These are phyloP conservation scores for Mycena rebaudengoi DNA, from an alignment of 768 basidiomycete species.

Conservation along the genomic window DNA sequence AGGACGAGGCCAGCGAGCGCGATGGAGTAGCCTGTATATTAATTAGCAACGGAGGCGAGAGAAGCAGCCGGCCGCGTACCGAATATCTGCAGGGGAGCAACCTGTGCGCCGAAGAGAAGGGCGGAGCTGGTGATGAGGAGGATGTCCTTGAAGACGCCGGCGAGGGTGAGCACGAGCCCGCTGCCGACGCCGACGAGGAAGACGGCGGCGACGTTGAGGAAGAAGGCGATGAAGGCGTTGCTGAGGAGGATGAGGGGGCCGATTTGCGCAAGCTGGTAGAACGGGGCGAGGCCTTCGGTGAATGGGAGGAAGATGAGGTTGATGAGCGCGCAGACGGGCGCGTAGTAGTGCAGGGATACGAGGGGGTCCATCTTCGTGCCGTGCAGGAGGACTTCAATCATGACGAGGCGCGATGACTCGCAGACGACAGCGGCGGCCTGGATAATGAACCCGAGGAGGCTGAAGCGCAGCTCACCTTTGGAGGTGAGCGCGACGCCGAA, in stretches of 20 bases:
- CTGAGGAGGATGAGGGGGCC: constrained; percentile 77
- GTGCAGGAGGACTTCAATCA: constrained; percentile 94
- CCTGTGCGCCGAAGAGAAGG: constrained; percentile 76
- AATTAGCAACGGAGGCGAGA: neutral
- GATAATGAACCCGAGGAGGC: too few relatives aligned
- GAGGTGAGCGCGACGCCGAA: too few relatives aligned
- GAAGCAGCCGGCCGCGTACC: constrained; percentile 50
- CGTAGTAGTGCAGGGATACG: constrained; percentile 86
- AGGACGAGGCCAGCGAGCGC: constrained; percentile 83
- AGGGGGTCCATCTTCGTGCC: constrained; percentile 98
- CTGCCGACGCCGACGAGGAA: too few relatives aligned
- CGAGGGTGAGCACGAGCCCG: too few relatives aligned
- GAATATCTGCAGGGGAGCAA: constrained; percentile 86
- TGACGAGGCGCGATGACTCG: constrained; percentile 92
- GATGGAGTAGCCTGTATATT: constrained; percentile 7
- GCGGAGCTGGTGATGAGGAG: constrained; percentile 92
- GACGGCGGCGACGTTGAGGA: constrained; percentile 89
- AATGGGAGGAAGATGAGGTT: constrained; percentile 88
- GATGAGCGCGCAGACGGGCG: constrained; percentile 91
- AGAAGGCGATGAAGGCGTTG: constrained; percentile 89
- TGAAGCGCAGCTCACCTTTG: too few relatives aligned
- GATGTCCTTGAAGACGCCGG: constrained; percentile 98
- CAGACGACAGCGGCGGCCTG: too few relatives aligned
- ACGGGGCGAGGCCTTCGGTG: constrained; percentile 90
- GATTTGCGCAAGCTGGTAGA: constrained; percentile 72